Conservation (phyloP, 306 rosid genomes). For the Abrus precatorius region DNA sequence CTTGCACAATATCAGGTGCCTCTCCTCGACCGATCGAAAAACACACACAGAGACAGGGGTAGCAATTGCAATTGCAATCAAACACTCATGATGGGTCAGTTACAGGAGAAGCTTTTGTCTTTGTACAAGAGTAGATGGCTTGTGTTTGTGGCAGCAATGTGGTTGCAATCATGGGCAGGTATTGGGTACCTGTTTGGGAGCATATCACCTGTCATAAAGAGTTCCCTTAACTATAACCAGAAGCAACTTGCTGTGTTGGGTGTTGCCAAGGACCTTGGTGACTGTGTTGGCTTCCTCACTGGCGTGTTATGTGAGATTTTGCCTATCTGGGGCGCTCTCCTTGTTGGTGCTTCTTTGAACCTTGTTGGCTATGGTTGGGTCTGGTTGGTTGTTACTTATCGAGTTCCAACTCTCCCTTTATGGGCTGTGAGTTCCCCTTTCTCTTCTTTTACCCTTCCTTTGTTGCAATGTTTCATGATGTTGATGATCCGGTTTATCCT, state of each 20-base stretch:
- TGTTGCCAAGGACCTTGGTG: slow-evolving; percentile 95
- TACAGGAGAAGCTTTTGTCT: slow-evolving; percentile 56
- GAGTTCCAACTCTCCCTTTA: slow-evolving; percentile 66
- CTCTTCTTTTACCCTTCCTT: neutral
- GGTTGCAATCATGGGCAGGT: slow-evolving; percentile 97
- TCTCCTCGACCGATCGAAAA: neutral
- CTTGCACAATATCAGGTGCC: slow-evolving; percentile 7
- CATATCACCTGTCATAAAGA: slow-evolving; percentile 83
- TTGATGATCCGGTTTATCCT: slow-evolving; percentile 31
- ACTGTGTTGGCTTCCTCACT: slow-evolving; percentile 81
- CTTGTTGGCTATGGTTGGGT: slow-evolving; percentile 87
- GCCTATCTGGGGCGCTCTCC: slow-evolving; percentile 78
- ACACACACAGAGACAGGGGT: no score
- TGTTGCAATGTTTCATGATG: no score
- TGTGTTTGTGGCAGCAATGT: slow-evolving; percentile 94
- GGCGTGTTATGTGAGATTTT: slow-evolving; percentile 77
- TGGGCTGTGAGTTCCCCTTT: slow-evolving; percentile 79
- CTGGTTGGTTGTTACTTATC: slow-evolving; percentile 78
- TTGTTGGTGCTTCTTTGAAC: slow-evolving; percentile 76
- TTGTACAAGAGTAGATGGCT: slow-evolving; percentile 81
- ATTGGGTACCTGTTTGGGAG: slow-evolving; percentile 89
- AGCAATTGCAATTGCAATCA: no score
- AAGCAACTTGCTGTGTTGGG: slow-evolving; percentile 75
- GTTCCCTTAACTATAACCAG: slow-evolving; percentile 74
- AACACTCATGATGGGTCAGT: slow-evolving; percentile 47